These are phyloP conservation scores for Amanita inopinata DNA, from an alignment of 768 basidiomycete genomes.

Conservation along the genomic window DNA sequence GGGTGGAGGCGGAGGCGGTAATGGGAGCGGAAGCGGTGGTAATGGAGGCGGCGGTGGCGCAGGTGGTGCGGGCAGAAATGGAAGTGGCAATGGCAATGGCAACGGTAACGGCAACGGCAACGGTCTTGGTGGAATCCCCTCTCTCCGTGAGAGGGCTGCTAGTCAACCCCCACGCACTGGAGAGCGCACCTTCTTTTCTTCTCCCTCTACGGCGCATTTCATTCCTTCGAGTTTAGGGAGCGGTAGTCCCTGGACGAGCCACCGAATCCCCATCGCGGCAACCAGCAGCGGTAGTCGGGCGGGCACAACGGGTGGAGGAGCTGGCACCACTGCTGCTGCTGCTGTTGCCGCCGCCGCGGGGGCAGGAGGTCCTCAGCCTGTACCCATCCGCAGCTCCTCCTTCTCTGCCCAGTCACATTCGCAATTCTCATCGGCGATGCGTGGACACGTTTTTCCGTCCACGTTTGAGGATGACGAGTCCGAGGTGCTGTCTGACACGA, in stretches of 20 bases:
- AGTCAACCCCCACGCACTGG: constrained; percentile 58
- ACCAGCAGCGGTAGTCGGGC: constrained; percentile 5
- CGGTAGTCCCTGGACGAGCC: constrained; percentile 32
- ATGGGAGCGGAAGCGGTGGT: constrained; percentile 12
- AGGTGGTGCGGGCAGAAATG: too few relatives aligned
- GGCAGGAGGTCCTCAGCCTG: constrained; percentile 33
- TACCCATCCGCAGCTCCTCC: constrained; percentile 60
- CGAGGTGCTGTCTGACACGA: constrained; percentile 44
- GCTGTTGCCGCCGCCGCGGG: too few relatives aligned
- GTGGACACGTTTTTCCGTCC: constrained; percentile 59
- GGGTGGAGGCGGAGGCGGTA: neutral
- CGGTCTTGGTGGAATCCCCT: constrained; percentile 14
- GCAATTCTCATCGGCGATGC: constrained; percentile 56
- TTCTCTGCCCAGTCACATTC: constrained; percentile 45
- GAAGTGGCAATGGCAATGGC: neutral
- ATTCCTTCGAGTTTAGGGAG: constrained; percentile 40
- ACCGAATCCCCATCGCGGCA: constrained; percentile 35
- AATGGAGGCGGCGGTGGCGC: too few relatives aligned
- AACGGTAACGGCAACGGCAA: neutral
- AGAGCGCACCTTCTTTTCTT: constrained; percentile 35
- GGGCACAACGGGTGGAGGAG: neutral
- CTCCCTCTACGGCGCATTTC: constrained; percentile 42
- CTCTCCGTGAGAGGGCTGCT: constrained; percentile 53
- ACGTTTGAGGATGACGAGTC: constrained; percentile 80
- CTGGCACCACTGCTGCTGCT: too few relatives aligned